Base-by-base conservation (phyloP, 164 flowering plant species). In the Vitis amurensis region DNA sequence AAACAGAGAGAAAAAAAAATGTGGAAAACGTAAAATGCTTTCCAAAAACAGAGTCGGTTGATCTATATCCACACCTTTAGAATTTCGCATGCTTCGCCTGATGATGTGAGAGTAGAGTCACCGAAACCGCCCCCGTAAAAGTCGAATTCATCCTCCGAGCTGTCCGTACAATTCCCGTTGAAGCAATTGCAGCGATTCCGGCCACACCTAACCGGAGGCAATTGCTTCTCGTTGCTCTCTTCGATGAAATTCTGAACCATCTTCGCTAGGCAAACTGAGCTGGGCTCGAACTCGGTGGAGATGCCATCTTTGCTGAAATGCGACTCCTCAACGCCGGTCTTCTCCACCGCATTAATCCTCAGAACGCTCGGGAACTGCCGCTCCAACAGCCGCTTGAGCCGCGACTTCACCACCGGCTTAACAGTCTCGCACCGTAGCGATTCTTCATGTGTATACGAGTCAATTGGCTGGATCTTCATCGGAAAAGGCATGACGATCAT, bases 241-340 rank as follows among this genome's bases (percentile, higher is more conserved):
- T 85, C 88, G 55, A 85, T 79, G 83, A 83, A 85, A 68, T 69
- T 83, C 70, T 77, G 88, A 5, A 85, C 88, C 88, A 85, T 85
- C 67, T 76, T 81, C 52, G 78, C 83, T 71, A 85, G 70, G 63
- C 86, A 83, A 14, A 78, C 81, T 3, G 88, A 85, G 79, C 83
- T 83, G 31, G 85, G 86, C 71, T 85, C 88, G 17, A 79, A 73
- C 66, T 77, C 80, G 12, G 53, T 57, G 0, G 61, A 48, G 60
- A 2, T 2, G 50, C 49, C 50, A 52, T 59, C 78, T 30, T 49
- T 71, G 68, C 8, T 61, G 50, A 63, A 55, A 44, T 13, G 75
- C 55, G 71, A 56, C 64, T 63, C 71, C 30, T 74, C 64, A 65
- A 3, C 72, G 59, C 48, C 68, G 65, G 50, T 29, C 79, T 81